Percentiles rank a stretch among this genome's conserved stretches.
Evolutionary conservation across 345 rosid genomes (phyloP).

Genomic region (Syzygium grande): DNA sequence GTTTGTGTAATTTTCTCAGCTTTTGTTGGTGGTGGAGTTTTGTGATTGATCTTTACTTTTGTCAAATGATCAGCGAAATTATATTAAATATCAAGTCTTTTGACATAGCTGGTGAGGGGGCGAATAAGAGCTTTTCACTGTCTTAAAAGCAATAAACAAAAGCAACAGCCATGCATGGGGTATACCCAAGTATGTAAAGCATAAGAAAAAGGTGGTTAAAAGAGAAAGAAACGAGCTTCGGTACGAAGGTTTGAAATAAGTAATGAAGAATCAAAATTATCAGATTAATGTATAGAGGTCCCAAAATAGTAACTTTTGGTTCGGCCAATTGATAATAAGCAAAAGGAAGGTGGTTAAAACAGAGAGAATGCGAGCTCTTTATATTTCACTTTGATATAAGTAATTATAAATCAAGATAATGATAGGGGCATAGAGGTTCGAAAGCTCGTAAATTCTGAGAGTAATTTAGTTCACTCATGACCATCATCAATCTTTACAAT

Average conservation of each 20-base stretch:
- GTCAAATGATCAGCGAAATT: not conserved
- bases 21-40: not conserved
- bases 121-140: not conserved
- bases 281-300: not conserved
- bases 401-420: not conserved
- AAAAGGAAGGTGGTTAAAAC: not conserved
- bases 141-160: not conserved
- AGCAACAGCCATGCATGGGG: fast-evolving
- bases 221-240: not conserved
- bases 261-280: not conserved
- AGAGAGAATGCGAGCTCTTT: not conserved
- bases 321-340: not conserved
- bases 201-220: not conserved
- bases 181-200: not conserved
- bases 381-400: fast-evolving
- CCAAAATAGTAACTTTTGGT: not conserved
- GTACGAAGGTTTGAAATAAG: fast-evolving
- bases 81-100: not conserved
- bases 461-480: not conserved
- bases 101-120: not conserved
- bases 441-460: not conserved
- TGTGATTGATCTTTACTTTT: not conserved
- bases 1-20: too few relatives aligned
- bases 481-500: not conserved
- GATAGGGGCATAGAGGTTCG: not conserved